Evolutionary conservation across 805 yeast genomes (phyloP), one percentile per base, ranked within the genome.

Genomic region (Scheffersomyces lignosus): DNA sequence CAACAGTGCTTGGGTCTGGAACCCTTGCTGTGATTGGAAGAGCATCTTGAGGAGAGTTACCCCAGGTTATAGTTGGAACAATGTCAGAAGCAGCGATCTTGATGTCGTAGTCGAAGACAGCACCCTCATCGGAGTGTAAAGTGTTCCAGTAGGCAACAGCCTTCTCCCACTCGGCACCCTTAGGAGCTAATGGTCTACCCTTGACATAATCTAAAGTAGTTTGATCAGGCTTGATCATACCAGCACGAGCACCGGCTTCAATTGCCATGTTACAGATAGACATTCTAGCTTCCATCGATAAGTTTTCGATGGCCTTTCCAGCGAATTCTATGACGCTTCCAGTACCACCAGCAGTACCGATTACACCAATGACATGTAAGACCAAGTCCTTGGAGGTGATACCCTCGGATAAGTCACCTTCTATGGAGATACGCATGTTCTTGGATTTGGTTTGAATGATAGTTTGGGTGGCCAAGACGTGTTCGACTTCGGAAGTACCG

Each of bases 281-380:
- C 99, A 93, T 93, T 69, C 99, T 80, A 8, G 98, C 96, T 69
- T 93, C 99, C 89, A 93, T 88, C 22, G 95, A 79, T 44, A 93
- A 75, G 45, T 76, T 79, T 64, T 85, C 87, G 53, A 93, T 90
- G 39, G 98, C 97, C 50, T 83, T 79, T 63, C 99, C 99, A 33
- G 95, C 93, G 67, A 91, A 93, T 70, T 93, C 99, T 61, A 93
- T 87, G 40, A 93, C 99, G 54, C 81, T 73, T 36, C 99, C 99
- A 41, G 98, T 93, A 70, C 99, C 99, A 68, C 99, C 99, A 43
- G 99, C 99, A 48, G 99, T 93, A 69, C 99, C 99, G 58, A 93
- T 93, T 35, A 82, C 81, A 52, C 97, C 96, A 57, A 93, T 93
- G 29, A 93, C 93, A 62, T 93, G 98, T 43, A 93, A 75, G 49